phyloP scores from a whole-genome alignment of 1,284 basidiomycete species.

The Cryptococcus jaspeensis region DNA sequence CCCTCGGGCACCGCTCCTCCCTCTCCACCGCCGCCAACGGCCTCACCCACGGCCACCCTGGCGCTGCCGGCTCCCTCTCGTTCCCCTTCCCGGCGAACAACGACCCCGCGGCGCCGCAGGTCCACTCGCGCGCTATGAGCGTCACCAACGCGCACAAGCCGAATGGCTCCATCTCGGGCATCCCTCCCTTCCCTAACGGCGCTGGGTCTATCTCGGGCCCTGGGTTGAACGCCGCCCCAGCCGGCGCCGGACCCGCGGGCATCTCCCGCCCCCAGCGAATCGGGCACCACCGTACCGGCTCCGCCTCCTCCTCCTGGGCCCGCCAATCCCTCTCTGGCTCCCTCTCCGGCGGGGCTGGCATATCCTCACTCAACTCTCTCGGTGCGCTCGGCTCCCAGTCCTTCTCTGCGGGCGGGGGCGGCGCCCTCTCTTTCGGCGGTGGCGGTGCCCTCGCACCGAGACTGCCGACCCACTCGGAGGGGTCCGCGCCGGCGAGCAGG shows the following conservation, averaged over 20 bases:
- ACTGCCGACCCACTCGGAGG: slow-evolving; percentile 44
- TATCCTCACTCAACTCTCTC: not conserved
- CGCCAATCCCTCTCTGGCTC: slow-evolving; percentile 7
- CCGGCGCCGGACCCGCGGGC: not conserved
- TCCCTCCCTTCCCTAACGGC: not conserved
- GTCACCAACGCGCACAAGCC: slow-evolving; percentile 11
- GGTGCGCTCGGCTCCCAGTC: not conserved
- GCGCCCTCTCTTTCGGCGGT: slow-evolving; percentile 5
- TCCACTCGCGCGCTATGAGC: slow-evolving; percentile 17
- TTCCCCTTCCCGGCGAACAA: slow-evolving; percentile 17
- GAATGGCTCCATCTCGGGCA: slow-evolving; percentile 12
- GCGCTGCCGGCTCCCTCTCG: slow-evolving; percentile 15
- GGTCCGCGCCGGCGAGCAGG: slow-evolving; percentile 19
- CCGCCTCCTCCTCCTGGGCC: slow-evolving; percentile 36
- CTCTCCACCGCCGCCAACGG: slow-evolving; percentile 28
- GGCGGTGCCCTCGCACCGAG: slow-evolving; percentile 21
- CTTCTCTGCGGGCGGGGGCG: not conserved
- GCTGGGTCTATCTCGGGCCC: not conserved
- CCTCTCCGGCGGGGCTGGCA: slow-evolving; percentile 11
- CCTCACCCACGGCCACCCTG: not conserved
- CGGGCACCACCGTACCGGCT: slow-evolving; percentile 31
- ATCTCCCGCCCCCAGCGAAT: slow-evolving; percentile 11
- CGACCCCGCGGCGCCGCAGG: slow-evolving; percentile 17
- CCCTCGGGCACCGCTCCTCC: slow-evolving; percentile 44
- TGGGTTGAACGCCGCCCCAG: no score